A percentile compares a stretch with the other conserved stretches of the same genome.
Evolutionary conservation across 2,329 filamentous ascomycete genomes (phyloP).

Genomic region (Teratosphaeria nubilosa): DNA sequence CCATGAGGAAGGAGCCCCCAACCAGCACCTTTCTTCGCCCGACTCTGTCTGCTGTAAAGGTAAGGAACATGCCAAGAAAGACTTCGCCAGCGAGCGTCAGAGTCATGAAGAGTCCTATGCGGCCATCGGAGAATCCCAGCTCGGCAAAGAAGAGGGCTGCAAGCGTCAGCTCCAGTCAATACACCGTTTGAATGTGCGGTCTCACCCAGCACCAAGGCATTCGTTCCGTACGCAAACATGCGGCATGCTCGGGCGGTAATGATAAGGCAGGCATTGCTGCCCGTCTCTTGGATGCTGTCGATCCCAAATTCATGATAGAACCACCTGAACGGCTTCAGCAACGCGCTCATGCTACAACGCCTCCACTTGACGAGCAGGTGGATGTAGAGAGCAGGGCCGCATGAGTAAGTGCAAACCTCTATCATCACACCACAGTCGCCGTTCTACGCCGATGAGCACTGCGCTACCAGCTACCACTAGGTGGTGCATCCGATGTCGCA

Average conservation of each 20-base stretch:
- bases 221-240: slow-evolving; percentile 26
- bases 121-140: slow-evolving; percentile 22
- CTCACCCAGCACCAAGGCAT: slow-evolving; percentile 20
- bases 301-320: slow-evolving; percentile 26
- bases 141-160: slow-evolving; percentile 26
- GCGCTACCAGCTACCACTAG: neutral
- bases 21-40: slow-evolving; percentile 23
- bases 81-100: slow-evolving; percentile 25
- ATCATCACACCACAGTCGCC: neutral
- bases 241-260: slow-evolving; percentile 39
- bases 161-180: neutral
- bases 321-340: slow-evolving; percentile 11
- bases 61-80: slow-evolving; percentile 23
- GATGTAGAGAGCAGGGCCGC: neutral
- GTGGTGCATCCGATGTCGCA: neutral
- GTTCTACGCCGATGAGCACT: neutral
- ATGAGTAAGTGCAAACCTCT: neutral
- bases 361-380: neutral
- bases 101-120: slow-evolving; percentile 27
- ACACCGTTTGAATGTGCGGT: neutral
- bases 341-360: neutral
- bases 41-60: slow-evolving; percentile 24
- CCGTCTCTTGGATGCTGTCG: slow-evolving; percentile 21
- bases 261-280: slow-evolving; percentile 42
- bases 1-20: slow-evolving; percentile 22